Base-by-base conservation (phyloP, 1,139 yeast genomes). In the Debaryomyces sp. region DNA sequence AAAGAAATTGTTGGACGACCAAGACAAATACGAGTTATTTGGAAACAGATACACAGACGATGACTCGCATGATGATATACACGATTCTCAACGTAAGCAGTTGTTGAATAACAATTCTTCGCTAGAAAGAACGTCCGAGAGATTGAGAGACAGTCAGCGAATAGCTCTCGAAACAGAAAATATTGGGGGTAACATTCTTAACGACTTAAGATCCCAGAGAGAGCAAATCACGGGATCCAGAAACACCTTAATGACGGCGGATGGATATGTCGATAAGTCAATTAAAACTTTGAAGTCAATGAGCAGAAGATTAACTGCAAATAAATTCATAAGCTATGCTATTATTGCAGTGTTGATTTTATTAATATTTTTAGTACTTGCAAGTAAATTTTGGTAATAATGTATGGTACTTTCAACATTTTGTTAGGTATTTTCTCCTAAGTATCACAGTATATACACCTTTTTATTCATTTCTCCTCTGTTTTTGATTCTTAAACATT, bases 241-340 rank as follows among this genome's bases (percentile, higher is more conserved):
- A 64, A 85, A 84, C 58, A 89, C 96, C 0, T 75, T 95, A 46
- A 80, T 82, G 68, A 95, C 91, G 54, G 98, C 99, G 0, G 98
- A 95, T 63, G 84, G 88, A 1, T 91, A 92, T 61, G 96, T 95
- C 46, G 99, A 94, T 67, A 85, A 87, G 63, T 86, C 96, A 47
- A 81, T 95, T 51, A 82, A 88, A 51, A 95, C 99, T 0, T 74
- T 95, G 61, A 85, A 90, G 60, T 80, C 90, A 21, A 95, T 95
- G 99, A 87, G 97, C 27, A 80, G 98, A 67, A 75, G 99, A 61
- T 79, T 94, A 77, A 92, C 96, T n/a, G 96, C 98, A 4, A 95
- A 95, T 69, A 87, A 91, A 67, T 79, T 92, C 58, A 89, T 95
- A 53, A 91, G 96, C 50, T 90, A 91, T 60, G 96, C 96, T n/a